Evolutionary conservation across 345 rosid species (phyloP).

Genomic region (Hirschfeldia incana): DNA sequence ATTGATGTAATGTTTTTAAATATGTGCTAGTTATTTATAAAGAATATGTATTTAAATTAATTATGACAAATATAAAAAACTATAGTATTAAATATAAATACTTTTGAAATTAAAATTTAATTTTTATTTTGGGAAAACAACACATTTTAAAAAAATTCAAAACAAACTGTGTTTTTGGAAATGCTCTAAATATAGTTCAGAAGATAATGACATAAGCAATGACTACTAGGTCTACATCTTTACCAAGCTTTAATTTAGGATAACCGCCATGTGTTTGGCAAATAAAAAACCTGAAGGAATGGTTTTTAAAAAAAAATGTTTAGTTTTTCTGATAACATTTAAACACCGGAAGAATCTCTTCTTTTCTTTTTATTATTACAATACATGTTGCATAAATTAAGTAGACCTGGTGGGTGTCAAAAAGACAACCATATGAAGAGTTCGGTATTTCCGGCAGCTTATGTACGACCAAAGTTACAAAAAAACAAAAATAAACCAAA

Average conservation of each 20-base stretch:
- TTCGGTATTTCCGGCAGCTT: constrained; percentile 38
- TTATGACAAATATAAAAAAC: too few species aligned
- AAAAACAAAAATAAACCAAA: constrained; percentile 30
- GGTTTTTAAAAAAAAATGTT: background rate
- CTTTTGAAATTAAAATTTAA: too few species aligned
- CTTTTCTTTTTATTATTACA: constrained; percentile 19
- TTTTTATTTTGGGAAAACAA: too few species aligned
- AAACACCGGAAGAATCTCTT: constrained; percentile 14
- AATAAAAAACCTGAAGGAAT: background rate
- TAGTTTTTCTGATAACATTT: background rate
- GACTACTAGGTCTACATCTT: constrained; percentile 1
- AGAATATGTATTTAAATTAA: too few species aligned
- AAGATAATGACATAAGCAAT: constrained; percentile 1
- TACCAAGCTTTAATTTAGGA: constrained; percentile 11
- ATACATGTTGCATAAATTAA: constrained; percentile 4
- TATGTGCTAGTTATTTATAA: too few species aligned
- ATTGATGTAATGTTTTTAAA: too few species aligned
- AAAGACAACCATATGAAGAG: constrained; percentile 33
- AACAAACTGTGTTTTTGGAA: too few species aligned
- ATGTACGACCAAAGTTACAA: constrained; percentile 26
- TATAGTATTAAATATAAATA: too few species aligned
- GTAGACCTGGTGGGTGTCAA: constrained; percentile 25
- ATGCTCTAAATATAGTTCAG: background rate
- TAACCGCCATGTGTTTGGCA: background rate
- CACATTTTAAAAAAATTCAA: too few species aligned